Conservation (phyloP, 108 stramenopile species). For the Nannochloropsis salina region DNA sequence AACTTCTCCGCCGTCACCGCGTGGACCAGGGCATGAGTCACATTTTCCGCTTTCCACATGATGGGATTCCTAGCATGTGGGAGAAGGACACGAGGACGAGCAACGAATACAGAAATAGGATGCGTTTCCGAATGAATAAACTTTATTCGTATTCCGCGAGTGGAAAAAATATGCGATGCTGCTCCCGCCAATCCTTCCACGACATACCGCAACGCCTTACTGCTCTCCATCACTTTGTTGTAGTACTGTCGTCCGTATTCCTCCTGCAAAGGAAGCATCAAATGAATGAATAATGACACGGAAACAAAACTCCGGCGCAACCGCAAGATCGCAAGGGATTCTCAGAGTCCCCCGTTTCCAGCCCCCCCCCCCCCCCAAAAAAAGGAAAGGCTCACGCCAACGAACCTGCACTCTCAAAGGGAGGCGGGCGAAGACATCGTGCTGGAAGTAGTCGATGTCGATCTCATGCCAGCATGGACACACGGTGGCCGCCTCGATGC, state of each 20-base stretch:
- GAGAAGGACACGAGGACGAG: not conserved
- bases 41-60: not conserved
- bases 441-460: not conserved
- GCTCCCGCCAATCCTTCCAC: not conserved
- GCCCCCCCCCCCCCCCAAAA: too few species aligned
- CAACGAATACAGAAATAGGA: not conserved
- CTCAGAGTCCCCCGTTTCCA: too few species aligned
- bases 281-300: not conserved
- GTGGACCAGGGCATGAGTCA: not conserved
- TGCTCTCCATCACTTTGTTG: not conserved
- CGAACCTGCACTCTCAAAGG: not conserved
- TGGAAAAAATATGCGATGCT: not conserved
- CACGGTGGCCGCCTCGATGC: not conserved
- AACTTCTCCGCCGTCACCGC: not conserved
- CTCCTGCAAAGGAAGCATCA: not conserved
- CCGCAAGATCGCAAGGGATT: too few species aligned
- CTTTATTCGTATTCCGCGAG: not conserved
- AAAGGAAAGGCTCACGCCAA: too few species aligned
- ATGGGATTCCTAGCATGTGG: not conserved
- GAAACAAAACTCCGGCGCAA: too few species aligned
- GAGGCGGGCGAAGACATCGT: not conserved
- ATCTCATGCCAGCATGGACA: slow-evolving; percentile 13
- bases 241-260: not conserved
- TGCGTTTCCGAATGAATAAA: not conserved
- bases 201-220: not conserved